Evolutionary conservation across 2,329 filamentous ascomycete species (phyloP), one percentile per base, ranked within the genome.

Genomic region (Zopfia rhizophila): DNA sequence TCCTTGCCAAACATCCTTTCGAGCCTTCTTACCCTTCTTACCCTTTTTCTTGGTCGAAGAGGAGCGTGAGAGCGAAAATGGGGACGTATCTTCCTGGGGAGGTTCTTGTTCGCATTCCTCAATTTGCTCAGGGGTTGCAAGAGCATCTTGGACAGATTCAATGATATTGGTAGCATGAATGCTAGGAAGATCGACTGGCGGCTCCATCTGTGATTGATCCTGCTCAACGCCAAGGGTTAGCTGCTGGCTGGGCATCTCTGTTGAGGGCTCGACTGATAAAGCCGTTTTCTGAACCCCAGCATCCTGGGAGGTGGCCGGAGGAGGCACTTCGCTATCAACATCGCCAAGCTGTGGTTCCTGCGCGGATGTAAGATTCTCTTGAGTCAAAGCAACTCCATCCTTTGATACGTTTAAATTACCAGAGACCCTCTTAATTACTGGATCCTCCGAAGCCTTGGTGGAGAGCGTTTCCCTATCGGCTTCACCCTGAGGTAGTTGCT

Each of bases 1-100:
- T 28, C 38, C 5, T 56, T 45, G 11, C 46, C 47, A 18, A 38
- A n/a, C n/a, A 11, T 17, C n/a, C 10, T 56, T 48, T n/a, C 48
- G 25, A 6, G 30, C 45, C 16, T 50, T 61, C 43, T 55, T 57
- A 22, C 33, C 38, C 45, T 64, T 65, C 48, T 68, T 65, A 32
- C 42, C 51, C 52, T 69, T 57, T 39, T 56, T 55, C 46, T 68
- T 67, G 39, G 61, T 66, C 32, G 50, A 60, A n/a, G 14, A 37
- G n/a, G 40, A 57, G 40, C 32, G 51, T 22, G 47, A 47, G 38
- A 52, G 48, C 13, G 56, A n/a, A 19, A 38, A 18, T 3, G 55
- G 45, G 2, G 36, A 23, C n/a, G 31, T 41, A 12, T 28, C n/a
- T 12, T 52, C 45, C 25, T 35, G n/a, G 19, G 25, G 8, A 23